These are phyloP conservation scores for Quercus robur DNA, from an alignment of 306 rosid species.

Conservation along the genomic window DNA sequence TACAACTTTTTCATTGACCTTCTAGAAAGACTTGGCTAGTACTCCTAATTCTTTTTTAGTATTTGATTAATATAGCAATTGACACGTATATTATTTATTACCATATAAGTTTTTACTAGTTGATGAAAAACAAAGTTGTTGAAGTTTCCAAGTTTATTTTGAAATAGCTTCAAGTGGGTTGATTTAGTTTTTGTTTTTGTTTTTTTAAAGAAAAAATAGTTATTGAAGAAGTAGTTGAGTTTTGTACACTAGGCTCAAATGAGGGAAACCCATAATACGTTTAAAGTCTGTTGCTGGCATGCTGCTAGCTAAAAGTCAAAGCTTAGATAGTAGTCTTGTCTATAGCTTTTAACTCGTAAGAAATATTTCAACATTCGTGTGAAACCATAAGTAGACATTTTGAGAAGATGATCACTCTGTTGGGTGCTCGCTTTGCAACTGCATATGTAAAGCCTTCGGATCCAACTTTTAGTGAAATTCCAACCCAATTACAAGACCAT, in stretches of 20 bases:
- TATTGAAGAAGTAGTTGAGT: conserved; percentile 2
- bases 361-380: too few species aligned
- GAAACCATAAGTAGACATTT: too few species aligned
- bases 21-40: conserved; percentile 2
- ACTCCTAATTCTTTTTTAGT: background rate
- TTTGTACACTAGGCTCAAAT: background rate
- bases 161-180: background rate
- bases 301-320: conserved; percentile 51
- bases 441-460: too few species aligned
- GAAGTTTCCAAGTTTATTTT: background rate
- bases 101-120: background rate
- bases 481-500: too few species aligned
- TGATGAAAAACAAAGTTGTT: background rate
- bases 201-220: background rate
- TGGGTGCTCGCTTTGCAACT: too few species aligned
- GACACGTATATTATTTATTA: background rate
- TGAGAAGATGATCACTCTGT: too few species aligned
- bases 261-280: conserved; percentile 23
- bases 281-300: conserved; percentile 16
- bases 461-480: too few species aligned
- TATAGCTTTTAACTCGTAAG: too few species aligned
- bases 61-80: background rate
- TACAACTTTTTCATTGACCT: conserved; percentile 9
- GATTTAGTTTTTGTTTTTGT: background rate
- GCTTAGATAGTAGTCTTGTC: background rate